Evolutionary conservation across 2,329 filamentous ascomycete species (phyloP), one percentile per base, ranked within the genome.

Genomic region (Colletotrichum lupini): DNA sequence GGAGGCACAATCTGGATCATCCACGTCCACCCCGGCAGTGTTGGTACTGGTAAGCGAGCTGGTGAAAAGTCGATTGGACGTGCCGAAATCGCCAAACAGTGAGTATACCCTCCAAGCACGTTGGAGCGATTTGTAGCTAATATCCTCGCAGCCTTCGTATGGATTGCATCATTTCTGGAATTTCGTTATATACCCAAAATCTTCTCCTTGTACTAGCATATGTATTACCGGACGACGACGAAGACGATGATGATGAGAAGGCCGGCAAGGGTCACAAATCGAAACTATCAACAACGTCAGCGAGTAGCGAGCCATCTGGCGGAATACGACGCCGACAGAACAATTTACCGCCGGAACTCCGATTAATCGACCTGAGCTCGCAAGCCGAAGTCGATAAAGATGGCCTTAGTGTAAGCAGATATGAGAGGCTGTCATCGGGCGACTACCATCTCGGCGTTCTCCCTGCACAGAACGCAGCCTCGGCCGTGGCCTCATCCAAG

Each of bases 81-180:
- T 77, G 95, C 95, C 62, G 95, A 98, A 81, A 96, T 98, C 80
- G 91, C 95, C 75, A 97, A 97, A 83, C 95, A 96, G 94, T 97
- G 82, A 89, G 94, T 89, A 49, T n/a, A 12, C 2, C 11, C 5
- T 4, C 7, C 1, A 4, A 22, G 3, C 14, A 3, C 22, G 7
- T 11, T 6, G 26, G 37, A 26, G 28, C 28, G 35, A 63, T n/a
- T 24, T 14, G 46, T 37, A 14, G 57, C 81, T 83, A 77, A 83
- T 80, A 28, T 75, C 63, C 30, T 30, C 4, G 22, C 76, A 95
- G 93, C 83, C 90, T 98, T 83, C 94, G 95, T 79, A 97, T 97
- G 84, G 97, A 99, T 85, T 98, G 97, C 87, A 95, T 98, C 82
- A 95, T 99, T 86, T 98, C 97, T 81, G 97, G 97, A 79, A 93